Evolutionary conservation across 305 asterid species (phyloP).

Genomic region (Rubia tinctorum): DNA sequence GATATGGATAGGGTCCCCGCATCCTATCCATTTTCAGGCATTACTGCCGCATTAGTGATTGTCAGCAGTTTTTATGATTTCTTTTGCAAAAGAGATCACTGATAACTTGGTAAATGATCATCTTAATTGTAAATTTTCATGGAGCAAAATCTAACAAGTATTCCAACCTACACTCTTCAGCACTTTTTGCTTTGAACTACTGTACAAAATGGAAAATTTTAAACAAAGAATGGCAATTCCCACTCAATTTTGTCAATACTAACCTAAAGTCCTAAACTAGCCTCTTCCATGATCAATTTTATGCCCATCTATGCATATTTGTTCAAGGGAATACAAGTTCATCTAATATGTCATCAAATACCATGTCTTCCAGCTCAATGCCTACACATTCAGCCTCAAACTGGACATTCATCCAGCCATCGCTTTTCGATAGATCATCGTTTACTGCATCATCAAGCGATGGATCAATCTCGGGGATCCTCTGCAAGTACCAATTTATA

Average conservation of each 20-base stretch:
- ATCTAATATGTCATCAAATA: constrained; percentile 70
- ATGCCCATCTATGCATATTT: not conserved
- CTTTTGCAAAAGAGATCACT: no score
- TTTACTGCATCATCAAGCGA: constrained; percentile 56
- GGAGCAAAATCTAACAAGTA: no score
- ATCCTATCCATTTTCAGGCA: no score
- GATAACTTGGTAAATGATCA: no score
- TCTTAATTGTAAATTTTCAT: no score
- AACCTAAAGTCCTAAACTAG: not conserved
- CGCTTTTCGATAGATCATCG: constrained; percentile 44
- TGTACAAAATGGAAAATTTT: not conserved
- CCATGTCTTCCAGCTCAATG: constrained; percentile 63
- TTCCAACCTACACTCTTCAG: no score
- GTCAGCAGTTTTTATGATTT: no score
- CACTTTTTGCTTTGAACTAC: not conserved
- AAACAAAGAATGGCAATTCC: not conserved
- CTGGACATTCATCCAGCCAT: constrained; percentile 86
- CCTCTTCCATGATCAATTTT: not conserved
- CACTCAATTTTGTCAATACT: not conserved
- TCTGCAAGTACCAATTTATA: constrained; percentile 42
- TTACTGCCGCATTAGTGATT: no score
- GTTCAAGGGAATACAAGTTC: constrained; percentile 26
- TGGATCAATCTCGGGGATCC: constrained; percentile 35
- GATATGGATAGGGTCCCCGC: no score
- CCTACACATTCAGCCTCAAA: constrained; percentile 71